Evolutionary conservation across 441 rosid genomes (phyloP).

Genomic region (Adansonia madagascariensis): DNA sequence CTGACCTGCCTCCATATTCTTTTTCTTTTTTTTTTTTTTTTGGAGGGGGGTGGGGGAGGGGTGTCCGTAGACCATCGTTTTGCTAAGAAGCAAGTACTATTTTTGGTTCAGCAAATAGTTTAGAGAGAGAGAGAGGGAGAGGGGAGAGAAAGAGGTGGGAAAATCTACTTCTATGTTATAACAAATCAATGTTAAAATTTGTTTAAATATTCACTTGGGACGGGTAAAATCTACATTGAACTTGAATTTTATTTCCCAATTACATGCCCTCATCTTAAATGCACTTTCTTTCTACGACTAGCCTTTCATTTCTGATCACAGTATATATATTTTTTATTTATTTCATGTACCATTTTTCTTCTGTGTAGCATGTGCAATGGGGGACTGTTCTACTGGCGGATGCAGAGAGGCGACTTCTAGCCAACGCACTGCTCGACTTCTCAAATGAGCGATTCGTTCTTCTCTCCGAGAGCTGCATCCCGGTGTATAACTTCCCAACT

Average conservation of each 20-base stretch:
- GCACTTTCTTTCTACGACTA: not conserved
- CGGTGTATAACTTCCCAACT: conserved; percentile 73
- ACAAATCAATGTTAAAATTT: not conserved
- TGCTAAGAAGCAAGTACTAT: not conserved
- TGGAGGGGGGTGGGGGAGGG: too few relatives aligned
- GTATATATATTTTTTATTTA: not conserved
- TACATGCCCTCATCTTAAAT: not conserved
- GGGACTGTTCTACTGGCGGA: conserved; percentile 70
- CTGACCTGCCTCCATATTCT: not conserved
- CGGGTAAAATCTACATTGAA: not conserved
- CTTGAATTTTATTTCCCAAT: conserved; percentile 2
- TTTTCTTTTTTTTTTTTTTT: not conserved
- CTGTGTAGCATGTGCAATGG: conserved; percentile 74
- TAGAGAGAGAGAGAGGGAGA: not conserved
- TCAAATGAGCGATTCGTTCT: conserved; percentile 89
- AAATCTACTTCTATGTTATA: not conserved
- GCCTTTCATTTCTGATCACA: not conserved
- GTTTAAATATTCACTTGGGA: not conserved
- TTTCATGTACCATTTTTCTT: conserved; percentile 5
- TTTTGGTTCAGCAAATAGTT: not conserved
- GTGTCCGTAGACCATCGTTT: too few relatives aligned
- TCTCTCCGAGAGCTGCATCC: conserved; percentile 95
- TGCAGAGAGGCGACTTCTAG: conserved; percentile 88
- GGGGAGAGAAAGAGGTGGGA: not conserved
- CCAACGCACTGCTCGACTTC: conserved; percentile 84